Evolutionary conservation across 2,329 filamentous ascomycete genomes (phyloP), one percentile per base, ranked within the genome.

Genomic region (Xylaria polymorpha): DNA sequence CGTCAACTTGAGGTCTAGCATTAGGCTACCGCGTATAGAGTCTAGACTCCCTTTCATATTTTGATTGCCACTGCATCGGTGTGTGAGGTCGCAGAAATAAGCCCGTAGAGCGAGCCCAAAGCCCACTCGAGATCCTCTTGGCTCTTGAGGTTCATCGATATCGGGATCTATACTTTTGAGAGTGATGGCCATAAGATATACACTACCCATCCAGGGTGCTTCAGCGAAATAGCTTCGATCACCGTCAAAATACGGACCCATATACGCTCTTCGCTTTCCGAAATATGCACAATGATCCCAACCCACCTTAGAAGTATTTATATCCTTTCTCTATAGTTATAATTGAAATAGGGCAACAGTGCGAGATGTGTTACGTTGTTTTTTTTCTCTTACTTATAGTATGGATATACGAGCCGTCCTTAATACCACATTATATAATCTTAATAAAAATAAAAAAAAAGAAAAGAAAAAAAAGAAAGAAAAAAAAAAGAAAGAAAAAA

Each of bases 121-220:
- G 25, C 4, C 6, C n/a, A 8, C 12, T 12, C 41, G 8, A 22
- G 50, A 43, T 56, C 7, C n/a, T 43, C 32, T n/a, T 8, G n/a
- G 25, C 57, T 14, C 35, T 41, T 25, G 41, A 35, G 14, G 32
- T 2, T 48, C 10, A 39, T 37, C 14, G 10, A 57, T 50, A 14
- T 44, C 56, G 22, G 12, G 35, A 37, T 41, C n/a, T 57, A 37
- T 51, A 51, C n/a, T 57, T 22, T 48, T 35, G n/a, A 20, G 18
- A 55, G 39, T 61, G 32, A 61, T 66, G n/a, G 35, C 4, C 64
- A 62, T 62, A 61, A 46, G 50, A 43, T 66, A 56, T 41, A 57
- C 58, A 51, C 32, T 61, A 57, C 50, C 48, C 9, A 22, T 6
- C 58, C 22, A 55, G 58, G 58, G 25, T 50, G 12, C 39, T 43